Evolutionary conservation across 345 rosid genomes (phyloP), one percentile per base, ranked within the genome.

Genomic region (Acer negundo): DNA sequence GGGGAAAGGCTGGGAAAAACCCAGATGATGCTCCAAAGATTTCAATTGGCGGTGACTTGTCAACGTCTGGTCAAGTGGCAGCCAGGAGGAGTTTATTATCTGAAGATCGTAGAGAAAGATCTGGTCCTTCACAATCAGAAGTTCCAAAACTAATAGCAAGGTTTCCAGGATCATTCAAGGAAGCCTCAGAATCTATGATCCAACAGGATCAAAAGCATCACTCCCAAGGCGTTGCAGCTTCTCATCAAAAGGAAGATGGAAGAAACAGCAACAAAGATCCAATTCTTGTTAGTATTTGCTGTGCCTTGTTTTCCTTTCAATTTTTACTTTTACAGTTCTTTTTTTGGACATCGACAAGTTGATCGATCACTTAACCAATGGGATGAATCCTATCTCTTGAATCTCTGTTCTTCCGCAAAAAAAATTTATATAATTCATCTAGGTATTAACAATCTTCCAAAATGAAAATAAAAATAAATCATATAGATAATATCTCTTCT

Each of bases 161-260:
- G 82, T 94, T 89, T 86, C 93, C 94, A 2, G 98, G 99, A 61
- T 94, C 99, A 40, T 94, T 94, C 86, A 94, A 94, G 84, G 99
- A 94, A 86, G 67, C 90, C 67, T 82, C 97, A 0, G 99, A 92
- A 16, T 84, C 87, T 62, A 82, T 78, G 76, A 69, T 79, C 53
- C 92, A 84, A 68, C 86, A 87, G 74, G 92, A 87, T 73, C 92
- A 85, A 59, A 90, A 80, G 83, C 90, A 89, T 84, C 86, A 70
- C 13, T 58, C 59, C 24, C 92, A 84, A 77, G 83, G 73, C 63
- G 73, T 75, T 70, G 46, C 84, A 10, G 82, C 80, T 72, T 82
- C 86, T 75, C 82, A 80, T 62, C 84, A 84, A 51, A 88, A 84
- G 64, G 91, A 87, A 78, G 97, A 90, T 79, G 94, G 90, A 77